These are phyloP conservation scores for Lichtheimia hyalospora DNA, from an alignment of 371 early-diverging fungal genomes.

Conservation along the genomic window DNA sequence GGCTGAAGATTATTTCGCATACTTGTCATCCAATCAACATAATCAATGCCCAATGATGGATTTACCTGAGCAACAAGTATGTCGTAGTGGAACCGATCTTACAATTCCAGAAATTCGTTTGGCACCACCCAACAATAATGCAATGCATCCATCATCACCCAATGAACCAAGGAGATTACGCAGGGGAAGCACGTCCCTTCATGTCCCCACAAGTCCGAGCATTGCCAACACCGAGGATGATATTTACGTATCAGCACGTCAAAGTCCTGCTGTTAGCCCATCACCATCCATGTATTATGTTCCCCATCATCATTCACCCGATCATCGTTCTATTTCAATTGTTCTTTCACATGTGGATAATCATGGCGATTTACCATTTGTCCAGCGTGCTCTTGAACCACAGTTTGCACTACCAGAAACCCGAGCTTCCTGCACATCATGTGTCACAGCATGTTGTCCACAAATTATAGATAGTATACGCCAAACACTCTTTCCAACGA, in stretches of 20 bases:
- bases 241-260: slow-evolving; percentile 29
- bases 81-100: slow-evolving; percentile 6
- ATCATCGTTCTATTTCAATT: slow-evolving; percentile 9
- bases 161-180: neutral
- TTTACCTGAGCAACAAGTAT: neutral
- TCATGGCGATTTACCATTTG: slow-evolving; percentile 1
- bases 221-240: slow-evolving; percentile 27
- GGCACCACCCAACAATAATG: slow-evolving; percentile 25
- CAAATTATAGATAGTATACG: slow-evolving; percentile 6
- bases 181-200: slow-evolving; percentile 7
- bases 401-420: slow-evolving; percentile 4
- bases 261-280: slow-evolving; percentile 18
- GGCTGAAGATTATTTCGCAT: slow-evolving; percentile 44
- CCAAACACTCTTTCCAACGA: slow-evolving; percentile 50
- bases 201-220: slow-evolving; percentile 17
- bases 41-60: slow-evolving; percentile 9
- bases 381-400: slow-evolving; percentile 3
- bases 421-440: neutral
- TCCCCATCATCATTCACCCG: neutral
- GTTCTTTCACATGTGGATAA: slow-evolving; percentile 6
- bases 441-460: neutral
- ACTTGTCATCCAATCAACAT: slow-evolving; percentile 27
- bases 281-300: slow-evolving; percentile 14
- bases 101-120: slow-evolving; percentile 42
- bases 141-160: neutral